Base-by-base conservation (phyloP, 257 asterid genomes). In the Ehretia macrophylla region DNA sequence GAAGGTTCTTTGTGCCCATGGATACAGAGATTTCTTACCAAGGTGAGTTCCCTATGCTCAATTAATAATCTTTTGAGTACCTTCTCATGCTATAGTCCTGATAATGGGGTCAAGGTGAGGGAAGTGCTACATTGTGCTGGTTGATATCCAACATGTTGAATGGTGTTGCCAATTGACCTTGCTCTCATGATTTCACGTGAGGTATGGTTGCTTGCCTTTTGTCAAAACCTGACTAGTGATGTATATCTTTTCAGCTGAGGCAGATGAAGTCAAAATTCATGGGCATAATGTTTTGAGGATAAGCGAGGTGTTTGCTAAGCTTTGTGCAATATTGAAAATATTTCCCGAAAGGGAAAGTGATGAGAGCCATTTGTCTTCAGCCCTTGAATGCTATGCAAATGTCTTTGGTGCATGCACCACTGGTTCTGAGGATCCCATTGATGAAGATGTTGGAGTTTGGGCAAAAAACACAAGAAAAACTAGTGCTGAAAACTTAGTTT, bases 251-350 rank as follows among this genome's bases (percentile, higher is more conserved):
- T 68, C 86, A 75, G 86, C 73, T 8, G 85, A 79, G 58, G 63
- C 74, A 12, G 75, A 69, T 60, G 59, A 68, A 49, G 62, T 69
- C 59, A 69, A 72, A 70, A 72, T 68, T 71, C 92, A 82, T 48
- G 93, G 95, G 60, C 90, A 67, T 46, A 74, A 72, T 79, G 97
- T 84, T 78, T 69, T 88, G 60, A 81, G 79, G 72, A 77, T 88
- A 63, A 76, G 95, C 64, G 81, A 81, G 67, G 45, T 86, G 59
- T 92, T 85, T 66, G 81, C 81, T 37, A 88, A 76, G 70, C 62
- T 88, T 60, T 72, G 88, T 74, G 76, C 78, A 42, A 56, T 77
- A 51, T 69, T 83, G 72, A 84, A 83, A 76, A 72, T 74, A 67
- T 54, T 56, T 64, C 63, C 76, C 5, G 82, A 71, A 70, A 56